Percentiles rank a stretch among this genome's conserved stretches.
These are phyloP conservation scores for Chalciporus chontae DNA, from an alignment of 768 basidiomycete species.

Conservation along the genomic window DNA sequence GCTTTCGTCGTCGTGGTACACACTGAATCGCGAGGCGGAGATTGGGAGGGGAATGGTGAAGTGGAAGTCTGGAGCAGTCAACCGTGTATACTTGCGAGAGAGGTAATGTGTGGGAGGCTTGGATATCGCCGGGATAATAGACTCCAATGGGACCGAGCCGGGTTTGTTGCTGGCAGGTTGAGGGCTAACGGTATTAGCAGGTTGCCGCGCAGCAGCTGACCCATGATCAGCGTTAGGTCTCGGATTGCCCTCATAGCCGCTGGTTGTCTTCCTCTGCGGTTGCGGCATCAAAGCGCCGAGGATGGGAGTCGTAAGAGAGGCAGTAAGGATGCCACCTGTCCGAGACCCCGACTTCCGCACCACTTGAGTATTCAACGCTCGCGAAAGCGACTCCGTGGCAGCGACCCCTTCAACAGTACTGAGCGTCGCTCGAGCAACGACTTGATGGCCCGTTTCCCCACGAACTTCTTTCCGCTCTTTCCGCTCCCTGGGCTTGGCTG, in stretches of 20 bases:
- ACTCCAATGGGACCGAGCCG: constrained; percentile 65
- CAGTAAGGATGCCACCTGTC: constrained; percentile 33
- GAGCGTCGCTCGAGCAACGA: constrained; percentile 41
- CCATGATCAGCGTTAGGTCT: constrained; percentile 13
- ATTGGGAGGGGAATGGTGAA: constrained; percentile 62
- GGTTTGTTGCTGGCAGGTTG: constrained; percentile 30
- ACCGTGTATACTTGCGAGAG: constrained; percentile 66
- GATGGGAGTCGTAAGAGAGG: constrained; percentile 52
- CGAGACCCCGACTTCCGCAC: constrained; percentile 35
- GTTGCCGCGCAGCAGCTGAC: background rate
- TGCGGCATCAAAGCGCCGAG: constrained; percentile 58
- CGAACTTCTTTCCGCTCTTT: constrained; percentile 33
- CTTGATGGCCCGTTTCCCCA: constrained; percentile 26
- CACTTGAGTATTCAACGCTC: constrained; percentile 40
- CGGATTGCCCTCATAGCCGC: constrained; percentile 21
- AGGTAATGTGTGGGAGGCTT: constrained; percentile 86
- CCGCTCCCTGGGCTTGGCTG: constrained; percentile 43
- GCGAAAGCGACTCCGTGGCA: constrained; percentile 42
- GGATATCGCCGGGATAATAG: constrained; percentile 74
- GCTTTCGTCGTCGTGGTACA: constrained; percentile 48
- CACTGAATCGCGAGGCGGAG: constrained; percentile 51
- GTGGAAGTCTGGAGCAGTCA: constrained; percentile 71
- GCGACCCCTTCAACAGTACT: constrained; percentile 41
- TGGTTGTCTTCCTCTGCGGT: constrained; percentile 42
- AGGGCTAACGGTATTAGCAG: constrained; percentile 9